Evolutionary conservation across 805 yeast genomes (phyloP), one percentile per base, ranked within the genome.

Genomic region (Suhomyces vadensis): DNA sequence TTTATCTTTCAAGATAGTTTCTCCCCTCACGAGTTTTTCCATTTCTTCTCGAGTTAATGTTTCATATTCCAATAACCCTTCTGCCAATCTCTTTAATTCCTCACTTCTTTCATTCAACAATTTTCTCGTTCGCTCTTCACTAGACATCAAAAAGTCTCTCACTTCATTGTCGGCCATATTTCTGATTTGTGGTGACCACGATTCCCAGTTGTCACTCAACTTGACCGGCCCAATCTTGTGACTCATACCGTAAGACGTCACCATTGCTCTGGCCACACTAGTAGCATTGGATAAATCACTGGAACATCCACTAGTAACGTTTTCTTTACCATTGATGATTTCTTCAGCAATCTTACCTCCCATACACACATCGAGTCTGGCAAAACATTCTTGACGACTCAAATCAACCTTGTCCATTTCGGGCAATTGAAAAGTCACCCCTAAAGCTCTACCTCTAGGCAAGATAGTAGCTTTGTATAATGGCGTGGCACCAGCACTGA

Each of bases 281-380:
- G 99, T 94, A 13, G 99, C 99, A 55, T 78, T 82, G 48, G 85
- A 78, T 57, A 94, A 78, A 65, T 94, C 99, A 7, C 94, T 83
- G 1, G 96, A 85, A 70, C 98, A 94, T 6, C 99, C 99, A 56
- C 92, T 81, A 3, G 98, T 92, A 9, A 94, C 96, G 61, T 91
- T 87, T 44, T 88, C 96, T 37, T 83, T 78, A 1, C 99, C 99
- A 60, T 88, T 87, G 39, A 87, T 77, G 75, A 88, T 73, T 62
- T 92, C 97, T 72, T 94, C 99, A 23, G 99, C 99, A 46, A 90
- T 83, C 64, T 91, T 91, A 51, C 99, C 99, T 48, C 99, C 99
- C 99, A 94, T 94, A 63, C 97, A 90, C 39, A 94, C 99, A 64
- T 94, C 99, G 53, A 94, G 69, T 51, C 95, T 75, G 0, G 98